Percentiles rank a stretch among this genome's conserved stretches.
Evolutionary conservation across 2,329 filamentous ascomycete species (phyloP).

Genomic region (Epicoccum nigrum): DNA sequence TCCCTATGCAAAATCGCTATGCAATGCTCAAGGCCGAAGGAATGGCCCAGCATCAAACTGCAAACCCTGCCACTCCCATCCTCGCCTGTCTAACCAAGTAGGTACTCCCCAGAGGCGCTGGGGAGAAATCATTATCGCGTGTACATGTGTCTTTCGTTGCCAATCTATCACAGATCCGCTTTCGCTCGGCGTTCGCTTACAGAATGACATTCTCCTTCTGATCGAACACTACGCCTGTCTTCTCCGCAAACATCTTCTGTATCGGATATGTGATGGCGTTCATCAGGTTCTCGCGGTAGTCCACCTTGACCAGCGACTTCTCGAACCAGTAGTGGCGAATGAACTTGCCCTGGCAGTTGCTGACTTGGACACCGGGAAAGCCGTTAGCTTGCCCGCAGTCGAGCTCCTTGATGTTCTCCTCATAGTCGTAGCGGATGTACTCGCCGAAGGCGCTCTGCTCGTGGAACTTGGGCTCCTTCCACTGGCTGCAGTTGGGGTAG

Average conservation of each 20-base stretch:
- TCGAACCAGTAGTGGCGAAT: constrained; percentile 49
- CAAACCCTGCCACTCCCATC: too few relatives aligned
- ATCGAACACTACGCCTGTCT: constrained; percentile 35
- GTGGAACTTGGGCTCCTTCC: constrained; percentile 47
- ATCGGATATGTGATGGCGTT: constrained; percentile 45
- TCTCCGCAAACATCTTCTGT: constrained; percentile 44
- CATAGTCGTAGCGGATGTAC: constrained; percentile 49
- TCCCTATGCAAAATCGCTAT: constrained; percentile 27
- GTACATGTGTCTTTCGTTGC: constrained; percentile 38
- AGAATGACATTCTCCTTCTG: constrained; percentile 40
- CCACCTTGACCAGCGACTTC: constrained; percentile 41
- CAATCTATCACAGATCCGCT: too few relatives aligned
- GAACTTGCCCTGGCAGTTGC: constrained; percentile 46
- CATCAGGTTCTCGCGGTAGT: constrained; percentile 47
- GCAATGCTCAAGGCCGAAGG: constrained; percentile 5
- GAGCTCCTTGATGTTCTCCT: constrained; percentile 46
- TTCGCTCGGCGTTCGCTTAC: too few relatives aligned
- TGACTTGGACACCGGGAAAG: constrained; percentile 43
- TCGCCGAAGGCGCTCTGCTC: constrained; percentile 50
- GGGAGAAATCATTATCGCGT: constrained; percentile 32
- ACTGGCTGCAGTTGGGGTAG: constrained; percentile 47
- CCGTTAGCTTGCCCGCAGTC: constrained; percentile 49
- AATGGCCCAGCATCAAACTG: constrained; percentile 24
- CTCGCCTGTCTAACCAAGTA: not conserved
- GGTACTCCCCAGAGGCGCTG: too few relatives aligned